A percentile compares a stretch with the other conserved stretches of the same genome.
Conservation (phyloP, 192 early-diverging fungal genomes). For the Pilaira anomala region DNA sequence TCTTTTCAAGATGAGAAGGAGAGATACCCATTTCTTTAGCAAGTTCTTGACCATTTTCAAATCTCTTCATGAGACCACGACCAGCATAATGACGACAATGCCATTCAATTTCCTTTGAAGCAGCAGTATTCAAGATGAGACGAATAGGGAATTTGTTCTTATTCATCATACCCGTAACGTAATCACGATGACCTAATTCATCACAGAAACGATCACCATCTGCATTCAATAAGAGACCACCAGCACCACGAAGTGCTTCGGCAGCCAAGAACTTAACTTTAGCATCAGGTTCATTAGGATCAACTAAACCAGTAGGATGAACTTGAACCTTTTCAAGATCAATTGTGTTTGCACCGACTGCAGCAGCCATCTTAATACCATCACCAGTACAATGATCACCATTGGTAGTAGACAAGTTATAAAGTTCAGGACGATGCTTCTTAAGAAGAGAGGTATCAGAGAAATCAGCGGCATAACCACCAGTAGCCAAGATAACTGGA, state of each 20-base stretch:
- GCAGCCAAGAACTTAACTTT: slow-evolving; percentile 95
- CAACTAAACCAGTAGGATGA: slow-evolving; percentile 95
- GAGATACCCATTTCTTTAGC: slow-evolving; percentile 74
- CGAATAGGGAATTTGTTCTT: slow-evolving; percentile 83
- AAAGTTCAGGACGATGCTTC: slow-evolving; percentile 77
- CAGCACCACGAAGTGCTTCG: slow-evolving; percentile 92
- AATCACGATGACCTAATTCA: slow-evolving; percentile 92
- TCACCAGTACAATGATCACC: slow-evolving; percentile 94
- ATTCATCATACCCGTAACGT: slow-evolving; percentile 87
- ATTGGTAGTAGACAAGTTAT: slow-evolving; percentile 82
- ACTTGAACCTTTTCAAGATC: slow-evolving; percentile 98
- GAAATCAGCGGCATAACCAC: slow-evolving; percentile 95
- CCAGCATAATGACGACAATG: slow-evolving; percentile 90
- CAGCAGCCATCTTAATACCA: slow-evolving; percentile 84
- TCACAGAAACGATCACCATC: slow-evolving; percentile 88
- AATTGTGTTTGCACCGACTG: slow-evolving; percentile 78
- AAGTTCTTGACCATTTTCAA: slow-evolving; percentile 68
- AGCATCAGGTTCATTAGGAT: slow-evolving; percentile 82
- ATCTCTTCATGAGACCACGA: slow-evolving; percentile 85
- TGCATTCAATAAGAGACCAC: slow-evolving; percentile 79
- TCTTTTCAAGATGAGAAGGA: slow-evolving; percentile 47
- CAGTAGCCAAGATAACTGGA: slow-evolving; percentile 88
- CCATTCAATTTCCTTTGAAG: slow-evolving; percentile 88
- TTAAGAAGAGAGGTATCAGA: slow-evolving; percentile 70
- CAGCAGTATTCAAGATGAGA: slow-evolving; percentile 79